Evolutionary conservation across 1,139 yeast genomes (phyloP).

Genomic region (Pichia kudriavzevii): DNA sequence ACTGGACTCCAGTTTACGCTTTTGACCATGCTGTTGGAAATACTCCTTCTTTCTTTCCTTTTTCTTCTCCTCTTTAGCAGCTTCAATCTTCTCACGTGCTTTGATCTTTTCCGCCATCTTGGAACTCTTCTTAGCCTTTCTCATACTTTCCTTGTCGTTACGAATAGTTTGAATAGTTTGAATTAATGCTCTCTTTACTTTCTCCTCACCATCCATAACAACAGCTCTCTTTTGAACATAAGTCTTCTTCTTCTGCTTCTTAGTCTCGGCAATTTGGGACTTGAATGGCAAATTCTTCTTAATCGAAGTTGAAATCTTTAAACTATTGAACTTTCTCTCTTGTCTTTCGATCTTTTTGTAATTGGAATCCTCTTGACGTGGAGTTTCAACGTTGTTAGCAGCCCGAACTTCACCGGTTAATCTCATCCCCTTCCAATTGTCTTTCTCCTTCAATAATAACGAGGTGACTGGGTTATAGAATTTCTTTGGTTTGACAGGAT

Average conservation of each 20-base stretch:
- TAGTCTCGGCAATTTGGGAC: constrained; percentile 82
- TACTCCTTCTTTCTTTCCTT: constrained; percentile 81
- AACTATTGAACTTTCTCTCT: constrained; percentile 81
- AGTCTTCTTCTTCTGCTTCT: constrained; percentile 77
- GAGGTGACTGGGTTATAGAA: constrained; percentile 97
- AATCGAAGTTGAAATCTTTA: constrained; percentile 74
- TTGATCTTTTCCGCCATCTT: constrained; percentile 71
- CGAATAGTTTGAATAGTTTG: constrained; percentile 80
- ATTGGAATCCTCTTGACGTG: constrained; percentile 47
- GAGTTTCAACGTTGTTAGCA: constrained; percentile 57
- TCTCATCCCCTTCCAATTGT: constrained; percentile 94
- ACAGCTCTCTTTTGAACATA: constrained; percentile 92
- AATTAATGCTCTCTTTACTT: constrained; percentile 84
- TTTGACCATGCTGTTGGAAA: constrained; percentile 57
- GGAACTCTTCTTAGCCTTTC: constrained; percentile 64
- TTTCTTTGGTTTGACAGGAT: constrained; percentile 82
- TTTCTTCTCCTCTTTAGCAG: constrained; percentile 64
- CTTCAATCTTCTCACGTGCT: constrained; percentile 68
- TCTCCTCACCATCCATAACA: constrained; percentile 84
- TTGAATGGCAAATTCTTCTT: constrained; percentile 80
- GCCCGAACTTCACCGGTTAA: constrained; percentile 91
- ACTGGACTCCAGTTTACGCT: constrained; percentile 44
- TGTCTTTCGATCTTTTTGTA: constrained; percentile 76
- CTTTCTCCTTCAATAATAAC: constrained; percentile 62
- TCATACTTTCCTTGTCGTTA: constrained; percentile 79